Evolutionary conservation across 2,329 filamentous ascomycete genomes (phyloP), one percentile per base, ranked within the genome.

Genomic region (Fusarium sambucinum): DNA sequence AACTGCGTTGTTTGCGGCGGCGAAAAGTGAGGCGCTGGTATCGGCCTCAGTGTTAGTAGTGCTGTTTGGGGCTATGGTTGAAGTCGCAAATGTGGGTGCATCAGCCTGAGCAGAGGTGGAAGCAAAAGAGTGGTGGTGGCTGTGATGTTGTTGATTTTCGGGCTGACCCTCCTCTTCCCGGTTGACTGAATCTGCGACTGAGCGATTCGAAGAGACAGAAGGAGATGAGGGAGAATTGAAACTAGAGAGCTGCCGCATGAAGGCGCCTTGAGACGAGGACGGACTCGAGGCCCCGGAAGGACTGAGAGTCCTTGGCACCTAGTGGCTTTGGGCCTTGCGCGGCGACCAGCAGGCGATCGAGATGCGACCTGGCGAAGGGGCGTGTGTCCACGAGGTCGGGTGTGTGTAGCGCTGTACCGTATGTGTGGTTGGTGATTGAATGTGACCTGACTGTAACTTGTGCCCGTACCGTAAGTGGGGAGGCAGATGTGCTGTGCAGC

Each of bases 201-300:
- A 54, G 46, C 59, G 45, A 52, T 59, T 64, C 52, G 46, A 64
- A 46, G 61, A 53, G 21, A 29, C 37, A 58, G 60, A 64, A 47
- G 69, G 48, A 60, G 68, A 54, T 51, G 72, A 65, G 58, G 52
- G 50, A 69, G 73, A 58, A 54, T 67, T 66, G 67, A 59, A 53
- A 66, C 59, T 70, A 45, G 72, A 66, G 60, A 64, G 63, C 60
- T 74, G 70, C 66, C 73, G 76, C 76, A 78, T 78, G 67, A 77
- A 78, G 69, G 64, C 74, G 73, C 72, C 71, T 69, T 66, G 67
- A 64, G 63, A 63, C 55, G 59, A 65, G 51, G 58, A 69, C 70
- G 70, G 66, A 74, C 68, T 73, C 72, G 63, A 72, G 71, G 68
- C 68, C 70, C 68, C 68, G 56, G 67, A 68, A 66, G 70, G 72